Evolutionary conservation across 129 eudicot species (phyloP).

Genomic region (Smallanthus sonchifolius): DNA sequence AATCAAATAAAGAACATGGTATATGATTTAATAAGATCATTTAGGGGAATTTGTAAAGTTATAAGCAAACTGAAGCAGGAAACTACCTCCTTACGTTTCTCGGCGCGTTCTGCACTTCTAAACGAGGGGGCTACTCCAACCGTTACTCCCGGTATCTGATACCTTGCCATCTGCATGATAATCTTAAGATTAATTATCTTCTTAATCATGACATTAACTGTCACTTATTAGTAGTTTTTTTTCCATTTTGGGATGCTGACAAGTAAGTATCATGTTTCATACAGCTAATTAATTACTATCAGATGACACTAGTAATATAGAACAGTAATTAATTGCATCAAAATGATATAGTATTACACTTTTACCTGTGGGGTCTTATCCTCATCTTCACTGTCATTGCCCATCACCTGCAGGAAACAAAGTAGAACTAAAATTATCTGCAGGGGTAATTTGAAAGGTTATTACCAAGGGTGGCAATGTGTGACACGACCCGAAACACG

Average conservation of each 20-base stretch:
- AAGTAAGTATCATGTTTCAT: background rate
- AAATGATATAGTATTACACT: too few species aligned
- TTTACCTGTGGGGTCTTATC: background rate
- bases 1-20: background rate
- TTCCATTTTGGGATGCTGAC: background rate
- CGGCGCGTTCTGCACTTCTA: slow-evolving; percentile 49
- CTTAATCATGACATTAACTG: background rate
- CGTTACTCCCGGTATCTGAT: slow-evolving; percentile 37
- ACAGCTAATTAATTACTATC: background rate
- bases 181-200: background rate
- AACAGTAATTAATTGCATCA: background rate
- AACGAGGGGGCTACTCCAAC: slow-evolving; percentile 84
- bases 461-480: too few species aligned
- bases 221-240: background rate
- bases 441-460: background rate
- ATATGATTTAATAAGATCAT: background rate
- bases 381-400: background rate
- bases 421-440: background rate
- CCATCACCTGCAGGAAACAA: background rate
- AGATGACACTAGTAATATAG: background rate
- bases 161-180: slow-evolving; percentile 30
- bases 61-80: background rate
- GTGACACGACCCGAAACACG: too few species aligned
- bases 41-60: background rate
- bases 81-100: slow-evolving; percentile 79